These are phyloP conservation scores for Diaporthe nobilis DNA, from an alignment of 2,329 filamentous ascomycete genomes.

Conservation along the genomic window DNA sequence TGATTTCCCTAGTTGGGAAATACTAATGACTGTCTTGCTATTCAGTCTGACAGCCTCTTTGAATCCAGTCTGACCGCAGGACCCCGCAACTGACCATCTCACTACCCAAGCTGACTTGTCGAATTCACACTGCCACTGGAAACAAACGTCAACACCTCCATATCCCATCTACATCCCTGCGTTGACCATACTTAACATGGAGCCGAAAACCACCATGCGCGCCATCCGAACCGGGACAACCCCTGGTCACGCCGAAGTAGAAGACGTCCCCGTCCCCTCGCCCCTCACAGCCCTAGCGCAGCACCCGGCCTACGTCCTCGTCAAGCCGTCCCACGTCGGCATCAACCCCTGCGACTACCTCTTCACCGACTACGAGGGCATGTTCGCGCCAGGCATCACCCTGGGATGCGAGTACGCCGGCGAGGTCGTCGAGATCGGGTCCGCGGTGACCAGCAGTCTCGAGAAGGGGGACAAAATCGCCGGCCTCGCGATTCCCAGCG, in stretches of 20 bases:
- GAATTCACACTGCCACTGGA: no score
- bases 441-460: background rate
- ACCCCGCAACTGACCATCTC: no score
- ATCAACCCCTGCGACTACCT: slow-evolving; percentile 1
- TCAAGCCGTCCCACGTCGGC: background rate
- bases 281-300: background rate
- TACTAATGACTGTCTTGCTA: no score
- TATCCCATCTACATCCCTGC: no score
- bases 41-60: no score
- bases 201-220: background rate
- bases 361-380: background rate
- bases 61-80: no score
- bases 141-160: no score
- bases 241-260: background rate
- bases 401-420: background rate
- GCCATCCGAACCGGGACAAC: background rate
- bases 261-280: background rate
- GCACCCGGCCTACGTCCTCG: background rate
- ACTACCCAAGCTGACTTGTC: no score
- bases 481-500: background rate
- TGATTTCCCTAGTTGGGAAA: no score
- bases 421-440: background rate
- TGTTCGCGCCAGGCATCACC: background rate
- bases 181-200: background rate
- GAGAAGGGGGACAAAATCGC: background rate